These are phyloP conservation scores for Cryptosporidium sp. DNA, from an alignment of 169 alveolate species.

Conservation along the genomic window DNA sequence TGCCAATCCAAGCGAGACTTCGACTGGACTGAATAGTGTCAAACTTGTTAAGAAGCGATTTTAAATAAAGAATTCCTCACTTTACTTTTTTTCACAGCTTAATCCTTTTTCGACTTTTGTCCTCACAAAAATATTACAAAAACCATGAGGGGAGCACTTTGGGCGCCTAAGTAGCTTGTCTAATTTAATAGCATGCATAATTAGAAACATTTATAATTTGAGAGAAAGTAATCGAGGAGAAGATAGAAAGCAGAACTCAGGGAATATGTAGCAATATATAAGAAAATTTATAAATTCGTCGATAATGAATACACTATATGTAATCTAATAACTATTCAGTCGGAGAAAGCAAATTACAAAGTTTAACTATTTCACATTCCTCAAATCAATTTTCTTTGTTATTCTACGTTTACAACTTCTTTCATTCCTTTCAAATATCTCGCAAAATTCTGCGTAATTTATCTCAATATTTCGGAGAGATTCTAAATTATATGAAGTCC, in stretches of 20 bases:
- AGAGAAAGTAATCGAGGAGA: not conserved
- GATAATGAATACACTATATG: not conserved
- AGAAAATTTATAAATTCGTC: not conserved
- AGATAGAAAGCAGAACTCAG: not conserved
- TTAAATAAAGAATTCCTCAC: not conserved
- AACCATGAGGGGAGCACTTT: slow-evolving; percentile 1
- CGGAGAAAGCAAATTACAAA: not conserved
- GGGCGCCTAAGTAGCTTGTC: slow-evolving; percentile 24
- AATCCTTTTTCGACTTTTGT: slow-evolving; percentile 15
- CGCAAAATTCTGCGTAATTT: slow-evolving; percentile 19
- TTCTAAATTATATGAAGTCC: not conserved
- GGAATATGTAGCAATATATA: not conserved
- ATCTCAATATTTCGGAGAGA: slow-evolving; percentile 10
- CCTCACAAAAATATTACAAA: slow-evolving; percentile 1
- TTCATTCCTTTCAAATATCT: slow-evolving; percentile 37
- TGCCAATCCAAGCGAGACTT: slow-evolving; percentile 4
- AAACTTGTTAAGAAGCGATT: not conserved
- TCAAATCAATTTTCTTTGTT: slow-evolving; percentile 23
- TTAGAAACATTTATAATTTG: slow-evolving; percentile 10
- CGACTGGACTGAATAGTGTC: slow-evolving; percentile 1
- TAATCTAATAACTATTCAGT: not conserved
- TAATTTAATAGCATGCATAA: slow-evolving; percentile 12
- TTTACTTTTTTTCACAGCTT: not conserved
- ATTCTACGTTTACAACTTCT: slow-evolving; percentile 24
- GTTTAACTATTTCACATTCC: slow-evolving; percentile 11